Evolutionary conservation across 331 rosid species (phyloP).

Genomic region (Rhamnella rubrinervis): DNA sequence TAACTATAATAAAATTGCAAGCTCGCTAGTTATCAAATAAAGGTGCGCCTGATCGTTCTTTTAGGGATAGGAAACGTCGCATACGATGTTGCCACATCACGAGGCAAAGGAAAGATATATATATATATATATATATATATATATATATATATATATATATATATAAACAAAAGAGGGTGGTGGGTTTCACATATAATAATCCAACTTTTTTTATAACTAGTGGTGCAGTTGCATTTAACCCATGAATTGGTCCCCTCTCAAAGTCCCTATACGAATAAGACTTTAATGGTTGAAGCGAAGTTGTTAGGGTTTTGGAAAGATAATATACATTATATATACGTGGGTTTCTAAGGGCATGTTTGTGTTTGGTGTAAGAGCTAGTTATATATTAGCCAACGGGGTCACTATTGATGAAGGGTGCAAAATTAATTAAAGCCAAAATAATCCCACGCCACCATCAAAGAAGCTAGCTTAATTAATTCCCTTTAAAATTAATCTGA

Average conservation of each 20-base stretch:
- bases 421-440: not conserved
- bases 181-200: conserved; percentile 42
- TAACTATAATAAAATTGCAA: not conserved
- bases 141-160: too few species aligned
- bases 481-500: too few species aligned
- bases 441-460: too few species aligned
- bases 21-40: conserved; percentile 7
- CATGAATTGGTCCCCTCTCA: conserved; percentile 61
- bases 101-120: conserved; percentile 35
- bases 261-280: conserved; percentile 40
- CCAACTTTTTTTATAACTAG: conserved; percentile 35
- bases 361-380: conserved; percentile 15
- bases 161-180: not conserved
- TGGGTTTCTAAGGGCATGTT: conserved; percentile 25
- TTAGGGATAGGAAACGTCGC: conserved; percentile 53
- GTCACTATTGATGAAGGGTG: conserved; percentile 22
- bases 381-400: not conserved
- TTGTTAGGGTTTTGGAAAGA: conserved; percentile 22
- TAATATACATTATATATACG: conserved; percentile 1
- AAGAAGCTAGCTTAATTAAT: too few species aligned
- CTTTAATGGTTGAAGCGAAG: conserved; percentile 54
- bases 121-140: too few species aligned
- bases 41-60: conserved; percentile 18
- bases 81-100: conserved; percentile 56
- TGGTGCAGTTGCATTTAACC: conserved; percentile 56